These are phyloP conservation scores for Mucor sp. DNA, from an alignment of 371 early-diverging fungal genomes.

Conservation along the genomic window DNA sequence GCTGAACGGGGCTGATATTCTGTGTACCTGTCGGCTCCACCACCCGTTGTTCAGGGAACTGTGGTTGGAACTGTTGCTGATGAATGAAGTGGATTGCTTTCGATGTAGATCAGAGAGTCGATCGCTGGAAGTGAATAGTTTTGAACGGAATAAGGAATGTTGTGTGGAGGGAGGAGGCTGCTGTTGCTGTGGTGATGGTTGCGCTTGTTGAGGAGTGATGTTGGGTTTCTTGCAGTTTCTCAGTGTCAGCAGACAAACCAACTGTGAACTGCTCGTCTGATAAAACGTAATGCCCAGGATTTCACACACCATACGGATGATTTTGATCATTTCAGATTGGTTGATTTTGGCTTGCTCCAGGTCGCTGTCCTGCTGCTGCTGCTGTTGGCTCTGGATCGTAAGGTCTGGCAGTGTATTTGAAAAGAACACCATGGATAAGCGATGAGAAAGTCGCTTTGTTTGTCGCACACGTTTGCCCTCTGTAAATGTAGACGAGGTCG, in stretches of 20 bases:
- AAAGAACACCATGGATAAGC: constrained; percentile 17
- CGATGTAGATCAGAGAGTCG: constrained; percentile 14
- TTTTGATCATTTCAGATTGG: constrained; percentile 32
- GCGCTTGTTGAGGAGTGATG: not conserved
- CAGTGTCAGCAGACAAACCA: constrained; percentile 44
- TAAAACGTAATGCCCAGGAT: constrained; percentile 44
- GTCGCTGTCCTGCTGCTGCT: constrained; percentile 4
- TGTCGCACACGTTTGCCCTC: constrained; percentile 4
- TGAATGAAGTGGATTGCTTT: constrained; percentile 8
- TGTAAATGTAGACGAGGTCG: constrained; percentile 22
- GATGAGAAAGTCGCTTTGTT: constrained; percentile 8
- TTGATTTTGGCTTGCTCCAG: constrained; percentile 27
- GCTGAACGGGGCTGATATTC: constrained; percentile 20
- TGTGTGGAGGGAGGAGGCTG: not conserved
- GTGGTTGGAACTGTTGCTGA: constrained; percentile 8
- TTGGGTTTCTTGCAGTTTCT: constrained; percentile 28
- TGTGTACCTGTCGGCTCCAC: constrained; percentile 21
- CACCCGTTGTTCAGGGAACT: constrained; percentile 11
- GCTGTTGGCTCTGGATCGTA: not conserved
- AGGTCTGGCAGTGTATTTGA: constrained; percentile 14
- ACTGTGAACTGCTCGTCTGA: constrained; percentile 29
- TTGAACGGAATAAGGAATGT: constrained; percentile 21
- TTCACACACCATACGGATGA: constrained; percentile 37
- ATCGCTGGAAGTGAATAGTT: constrained; percentile 18
- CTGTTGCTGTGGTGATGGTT: not conserved